These are phyloP conservation scores for Mortierella sp. DNA, from an alignment of 371 early-diverging fungal species.

Conservation along the genomic window DNA sequence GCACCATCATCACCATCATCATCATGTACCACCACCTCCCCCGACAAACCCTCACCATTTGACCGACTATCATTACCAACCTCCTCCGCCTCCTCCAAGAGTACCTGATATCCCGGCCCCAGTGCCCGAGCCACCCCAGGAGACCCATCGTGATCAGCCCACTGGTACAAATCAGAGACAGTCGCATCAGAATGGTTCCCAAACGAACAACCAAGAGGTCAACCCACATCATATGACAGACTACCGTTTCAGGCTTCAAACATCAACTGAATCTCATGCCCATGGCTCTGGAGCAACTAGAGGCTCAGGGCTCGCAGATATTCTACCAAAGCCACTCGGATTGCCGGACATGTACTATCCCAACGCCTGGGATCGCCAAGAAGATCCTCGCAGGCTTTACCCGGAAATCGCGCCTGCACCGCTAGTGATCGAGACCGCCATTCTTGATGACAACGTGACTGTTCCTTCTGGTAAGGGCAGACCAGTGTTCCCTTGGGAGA, in stretches of 20 bases:
- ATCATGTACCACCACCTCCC: slow-evolving; percentile 17
- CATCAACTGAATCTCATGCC: slow-evolving; percentile 16
- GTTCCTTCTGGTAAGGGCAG: slow-evolving; percentile 41
- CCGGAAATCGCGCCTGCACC: slow-evolving; percentile 17
- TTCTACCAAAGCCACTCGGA: slow-evolving; percentile 49
- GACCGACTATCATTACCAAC: slow-evolving; percentile 51
- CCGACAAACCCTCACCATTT: slow-evolving; percentile 40
- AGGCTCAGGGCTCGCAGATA: slow-evolving; percentile 16
- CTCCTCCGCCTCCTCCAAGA: slow-evolving; percentile 31
- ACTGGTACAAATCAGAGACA: slow-evolving; percentile 20
- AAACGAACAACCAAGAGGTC: slow-evolving; percentile 10
- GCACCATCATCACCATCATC: slow-evolving; percentile 24
- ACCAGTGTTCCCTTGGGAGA: slow-evolving; percentile 50
- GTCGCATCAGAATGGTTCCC: slow-evolving; percentile 15
- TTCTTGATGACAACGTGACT: slow-evolving; percentile 22
- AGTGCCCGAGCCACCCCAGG: neutral
- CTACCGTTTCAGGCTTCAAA: slow-evolving; percentile 37
- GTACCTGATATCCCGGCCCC: slow-evolving; percentile 43
- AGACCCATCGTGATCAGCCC: slow-evolving; percentile 17
- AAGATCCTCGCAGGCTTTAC: slow-evolving; percentile 38
- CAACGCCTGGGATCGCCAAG: slow-evolving; percentile 49
- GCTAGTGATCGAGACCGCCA: slow-evolving; percentile 26
- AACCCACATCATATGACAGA: slow-evolving; percentile 53
- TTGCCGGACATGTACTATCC: slow-evolving; percentile 52
- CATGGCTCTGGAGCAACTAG: slow-evolving; percentile 9